Conservation (phyloP, 768 basidiomycete species). For the Tulasnella sp. region DNA sequence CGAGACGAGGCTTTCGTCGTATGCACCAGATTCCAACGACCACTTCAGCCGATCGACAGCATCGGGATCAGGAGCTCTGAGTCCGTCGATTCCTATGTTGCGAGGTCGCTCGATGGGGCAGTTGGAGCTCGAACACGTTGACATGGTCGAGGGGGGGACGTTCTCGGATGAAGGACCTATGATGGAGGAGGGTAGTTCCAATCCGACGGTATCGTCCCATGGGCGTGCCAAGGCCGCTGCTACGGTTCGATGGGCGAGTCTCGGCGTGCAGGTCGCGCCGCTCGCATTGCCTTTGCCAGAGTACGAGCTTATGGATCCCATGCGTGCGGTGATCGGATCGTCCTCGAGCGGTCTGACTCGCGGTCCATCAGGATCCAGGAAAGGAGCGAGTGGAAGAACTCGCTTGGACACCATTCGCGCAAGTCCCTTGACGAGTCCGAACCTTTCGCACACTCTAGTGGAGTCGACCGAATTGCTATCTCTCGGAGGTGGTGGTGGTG, state of each 20-base stretch:
- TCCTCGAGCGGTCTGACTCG: constrained; percentile 29
- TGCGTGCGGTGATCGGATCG: constrained; percentile 53
- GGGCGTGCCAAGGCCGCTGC: constrained; percentile 41
- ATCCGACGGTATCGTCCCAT: background rate
- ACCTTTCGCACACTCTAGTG: background rate
- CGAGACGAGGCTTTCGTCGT: too few relatives aligned
- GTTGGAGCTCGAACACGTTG: background rate
- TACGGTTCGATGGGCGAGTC: constrained; percentile 77
- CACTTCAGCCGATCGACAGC: background rate
- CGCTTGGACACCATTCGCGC: constrained; percentile 18
- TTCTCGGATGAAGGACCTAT: background rate
- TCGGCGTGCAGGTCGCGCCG: constrained; percentile 73
- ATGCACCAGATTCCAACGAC: too few relatives aligned
- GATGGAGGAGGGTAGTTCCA: background rate
- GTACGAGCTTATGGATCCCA: constrained; percentile 82
- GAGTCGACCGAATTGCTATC: background rate
- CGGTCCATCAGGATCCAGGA: constrained; percentile 22
- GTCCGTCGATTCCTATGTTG: background rate
- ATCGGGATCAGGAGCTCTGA: background rate
- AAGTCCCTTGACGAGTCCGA: constrained; percentile 26
- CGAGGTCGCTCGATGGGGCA: background rate
- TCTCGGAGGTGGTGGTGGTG: background rate
- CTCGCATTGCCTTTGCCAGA: constrained; percentile 84
- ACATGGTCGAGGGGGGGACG: background rate
- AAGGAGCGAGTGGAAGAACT: constrained; percentile 46